Conservation (phyloP, 78 protist species). For the Pelomyxa schiedti region DNA sequence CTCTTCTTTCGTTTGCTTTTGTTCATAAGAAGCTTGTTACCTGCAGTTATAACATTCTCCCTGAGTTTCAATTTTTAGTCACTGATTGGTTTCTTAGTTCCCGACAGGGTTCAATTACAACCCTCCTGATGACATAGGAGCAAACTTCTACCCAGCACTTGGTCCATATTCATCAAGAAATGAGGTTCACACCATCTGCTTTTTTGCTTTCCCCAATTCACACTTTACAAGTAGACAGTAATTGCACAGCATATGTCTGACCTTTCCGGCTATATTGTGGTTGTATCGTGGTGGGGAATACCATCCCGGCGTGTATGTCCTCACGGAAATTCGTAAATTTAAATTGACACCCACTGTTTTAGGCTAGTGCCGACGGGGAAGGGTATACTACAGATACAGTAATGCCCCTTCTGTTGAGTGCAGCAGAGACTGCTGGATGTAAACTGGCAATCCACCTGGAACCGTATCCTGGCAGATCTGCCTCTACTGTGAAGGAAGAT, state of each 20-base stretch:
- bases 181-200: too few relatives aligned
- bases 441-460: conserved; percentile 23
- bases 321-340: not conserved
- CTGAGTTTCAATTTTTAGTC: too few relatives aligned
- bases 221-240: not conserved
- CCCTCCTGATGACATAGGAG: conserved; percentile 13
- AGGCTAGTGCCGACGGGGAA: conserved; percentile 4
- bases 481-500: not conserved
- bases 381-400: not conserved
- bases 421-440: not conserved
- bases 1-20: too few relatives aligned
- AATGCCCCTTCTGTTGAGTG: not conserved
- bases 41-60: too few relatives aligned
- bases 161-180: not conserved
- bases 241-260: not conserved
- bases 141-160: not conserved
- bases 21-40: too few relatives aligned
- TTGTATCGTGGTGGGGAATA: conserved; percentile 2
- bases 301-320: conserved; percentile 1
- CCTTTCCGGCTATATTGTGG: not conserved
- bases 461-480: conserved; percentile 38
- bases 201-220: too few relatives aligned
- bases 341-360: not conserved
- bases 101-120: too few relatives aligned
- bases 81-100: too few relatives aligned